Conservation (phyloP, 345 rosid genomes). For the Moricandia moricandioides region DNA sequence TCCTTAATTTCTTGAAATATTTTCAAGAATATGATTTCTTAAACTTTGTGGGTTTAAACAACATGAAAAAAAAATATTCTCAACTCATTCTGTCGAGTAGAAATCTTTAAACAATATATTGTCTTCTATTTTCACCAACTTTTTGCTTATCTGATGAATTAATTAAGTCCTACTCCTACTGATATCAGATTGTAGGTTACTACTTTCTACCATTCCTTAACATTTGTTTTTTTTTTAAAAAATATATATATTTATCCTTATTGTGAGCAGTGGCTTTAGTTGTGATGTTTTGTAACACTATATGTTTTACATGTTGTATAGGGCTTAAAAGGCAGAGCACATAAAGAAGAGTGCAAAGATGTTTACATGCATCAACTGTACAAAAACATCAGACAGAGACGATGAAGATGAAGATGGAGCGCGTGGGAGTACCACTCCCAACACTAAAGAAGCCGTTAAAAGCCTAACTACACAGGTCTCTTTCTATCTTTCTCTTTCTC, state of each 20-base stretch:
- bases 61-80: not conserved
- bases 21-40: not conserved
- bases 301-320: not conserved
- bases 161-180: not conserved
- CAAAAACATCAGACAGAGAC: slow-evolving; percentile 72
- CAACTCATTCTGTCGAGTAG: not conserved
- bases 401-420: slow-evolving; percentile 52
- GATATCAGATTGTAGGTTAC: not conserved
- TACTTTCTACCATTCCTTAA: slow-evolving; percentile 8
- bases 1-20: slow-evolving; percentile 33
- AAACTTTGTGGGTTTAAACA: not conserved
- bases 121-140: not conserved
- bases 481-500: slow-evolving; percentile 28
- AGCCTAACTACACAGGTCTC: slow-evolving; percentile 98
- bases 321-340: slow-evolving; percentile 21
- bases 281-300: slow-evolving; percentile 13
- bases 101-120: not conserved
- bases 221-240: not conserved
- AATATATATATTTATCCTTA: not conserved
- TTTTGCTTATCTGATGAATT: slow-evolving; percentile 4
- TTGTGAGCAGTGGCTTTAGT: not conserved
- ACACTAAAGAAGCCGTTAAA: slow-evolving; percentile 95
- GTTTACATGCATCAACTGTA: slow-evolving; percentile 97
- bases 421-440: slow-evolving; percentile 82
- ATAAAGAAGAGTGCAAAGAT: slow-evolving; percentile 42